Evolutionary conservation across 2,329 filamentous ascomycete species (phyloP).

Genomic region (Fusarium circinatum): DNA sequence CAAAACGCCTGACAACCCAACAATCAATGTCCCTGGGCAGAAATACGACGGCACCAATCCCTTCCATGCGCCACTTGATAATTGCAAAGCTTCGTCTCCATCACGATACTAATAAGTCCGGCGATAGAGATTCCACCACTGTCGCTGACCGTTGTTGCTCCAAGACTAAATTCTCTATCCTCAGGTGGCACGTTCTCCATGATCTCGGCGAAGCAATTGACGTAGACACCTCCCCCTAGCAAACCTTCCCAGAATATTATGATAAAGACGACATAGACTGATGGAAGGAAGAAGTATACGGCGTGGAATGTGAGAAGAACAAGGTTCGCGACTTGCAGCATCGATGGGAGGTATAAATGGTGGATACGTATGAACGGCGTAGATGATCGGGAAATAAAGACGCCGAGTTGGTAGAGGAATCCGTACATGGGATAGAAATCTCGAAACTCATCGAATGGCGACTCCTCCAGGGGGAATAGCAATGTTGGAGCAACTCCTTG

Average conservation of each 20-base stretch:
- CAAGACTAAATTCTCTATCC: constrained; percentile 90
- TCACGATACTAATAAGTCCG: constrained; percentile 81
- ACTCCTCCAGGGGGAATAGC: constrained; percentile 80
- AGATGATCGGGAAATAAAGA: constrained; percentile 93
- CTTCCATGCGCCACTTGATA: constrained; percentile 87
- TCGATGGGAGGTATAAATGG: constrained; percentile 81
- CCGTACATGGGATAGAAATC: constrained; percentile 96
- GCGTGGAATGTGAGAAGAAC: constrained; percentile 78
- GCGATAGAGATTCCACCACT: constrained; percentile 91
- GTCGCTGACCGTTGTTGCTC: constrained; percentile 91
- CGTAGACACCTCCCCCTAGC: constrained; percentile 90
- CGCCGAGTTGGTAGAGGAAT: constrained; percentile 93
- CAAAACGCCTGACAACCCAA: constrained; percentile 10
- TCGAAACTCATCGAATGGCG: constrained; percentile 83
- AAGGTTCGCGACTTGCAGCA: constrained; percentile 85
- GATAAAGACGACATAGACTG: constrained; percentile 84
- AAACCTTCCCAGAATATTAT: constrained; percentile 95
- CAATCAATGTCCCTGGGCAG: constrained; percentile 44
- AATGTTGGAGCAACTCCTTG: constrained; percentile 92
- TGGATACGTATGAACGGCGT: constrained; percentile 87
- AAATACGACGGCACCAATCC: constrained; percentile 74
- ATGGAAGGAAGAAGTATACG: constrained; percentile 82
- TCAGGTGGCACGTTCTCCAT: constrained; percentile 80
- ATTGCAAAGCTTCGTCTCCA: constrained; percentile 84
- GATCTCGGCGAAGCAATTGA: constrained; percentile 96